Evolutionary conservation across 2,329 filamentous ascomycete species (phyloP), one percentile per base, ranked within the genome.

Genomic region (Pseudocercospora macadamiae): DNA sequence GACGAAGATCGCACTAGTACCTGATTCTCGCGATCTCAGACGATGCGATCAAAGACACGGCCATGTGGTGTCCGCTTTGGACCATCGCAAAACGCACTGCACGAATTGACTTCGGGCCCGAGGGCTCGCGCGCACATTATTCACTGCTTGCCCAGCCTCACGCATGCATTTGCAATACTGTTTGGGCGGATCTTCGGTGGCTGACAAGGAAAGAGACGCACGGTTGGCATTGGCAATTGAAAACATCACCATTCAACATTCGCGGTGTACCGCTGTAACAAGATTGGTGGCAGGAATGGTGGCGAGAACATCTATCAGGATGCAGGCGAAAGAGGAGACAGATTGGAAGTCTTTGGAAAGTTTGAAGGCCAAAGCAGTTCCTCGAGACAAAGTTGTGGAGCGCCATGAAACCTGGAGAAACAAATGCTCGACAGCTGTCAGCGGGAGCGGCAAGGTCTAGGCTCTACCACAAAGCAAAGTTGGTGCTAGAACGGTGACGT

Each of bases 401-500:
- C 48, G 51, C 45, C 37, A 32, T 59, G 57, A 60, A 60, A 62
- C 57, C 55, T 62, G 62, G 60, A 54, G 62, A 64, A 58, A 61
- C 47, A 60, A 44, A 36, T 37, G 9, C 53, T 54, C 28, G 44
- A 54, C 34, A 36, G 56, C 51, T 59, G 53, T 52, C 56, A 39
- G 28, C 34, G 55, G 37, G n/a, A 49, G 47, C 47, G 37, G 32
- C 12, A 34, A 57, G 47, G 57, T 51, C 39, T 52, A 19, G 26
- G 47, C 25, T 26, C 30, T 51, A 45, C 48, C 47, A 39, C 42
- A 23, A n/a, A 49, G 37, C 14, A 1, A 25, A 32, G 21, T 30
- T 21, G 42, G 34, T 10, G 30, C 34, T n/a, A 56, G 34, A 12
- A 42, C 36, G 39, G 36, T 59, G 45, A 62, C 54, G 56, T 58